Conservation (phyloP, 805 yeast species). For the Dipodascopsis uninucleata region DNA sequence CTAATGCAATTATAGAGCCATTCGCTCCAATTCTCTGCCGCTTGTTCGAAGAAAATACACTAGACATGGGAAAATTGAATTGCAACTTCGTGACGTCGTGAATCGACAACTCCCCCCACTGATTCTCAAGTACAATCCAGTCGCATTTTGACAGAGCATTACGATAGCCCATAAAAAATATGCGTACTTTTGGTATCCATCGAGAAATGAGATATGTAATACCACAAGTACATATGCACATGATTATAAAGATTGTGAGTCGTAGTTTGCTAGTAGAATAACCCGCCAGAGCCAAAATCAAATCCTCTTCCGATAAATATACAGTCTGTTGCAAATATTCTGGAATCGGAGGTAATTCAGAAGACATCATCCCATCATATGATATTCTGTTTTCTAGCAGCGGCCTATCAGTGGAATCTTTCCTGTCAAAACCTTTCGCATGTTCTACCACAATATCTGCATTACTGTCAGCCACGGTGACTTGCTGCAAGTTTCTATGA, state of each 20-base stretch:
- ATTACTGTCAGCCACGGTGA: neutral
- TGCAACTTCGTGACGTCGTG: constrained; percentile 53
- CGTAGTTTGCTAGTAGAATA: constrained; percentile 55
- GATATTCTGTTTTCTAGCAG: constrained; percentile 4
- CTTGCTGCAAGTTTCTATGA: neutral
- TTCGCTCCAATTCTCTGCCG: constrained; percentile 19
- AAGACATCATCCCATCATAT: neutral
- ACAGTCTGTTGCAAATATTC: constrained; percentile 56
- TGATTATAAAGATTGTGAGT: constrained; percentile 45
- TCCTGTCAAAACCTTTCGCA: constrained; percentile 1
- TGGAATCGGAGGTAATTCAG: constrained; percentile 1
- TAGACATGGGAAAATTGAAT: constrained; percentile 69
- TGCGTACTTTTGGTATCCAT: constrained; percentile 80
- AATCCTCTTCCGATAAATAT: constrained; percentile 92
- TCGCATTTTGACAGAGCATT: constrained; percentile 77
- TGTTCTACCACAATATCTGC: neutral
- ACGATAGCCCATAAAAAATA: constrained; percentile 60
- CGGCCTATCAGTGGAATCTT: constrained; percentile 7
- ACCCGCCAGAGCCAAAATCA: constrained; percentile 93
- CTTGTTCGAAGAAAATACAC: constrained; percentile 47
- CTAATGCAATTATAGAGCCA: constrained; percentile 30
- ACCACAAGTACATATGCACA: constrained; percentile 65
- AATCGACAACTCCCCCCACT: constrained; percentile 77
- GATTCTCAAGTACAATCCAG: constrained; percentile 92
- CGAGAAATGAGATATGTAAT: constrained; percentile 65